Base-by-base conservation (phyloP, 768 basidiomycete genomes). In the Hygrophorus pudorinus region DNA sequence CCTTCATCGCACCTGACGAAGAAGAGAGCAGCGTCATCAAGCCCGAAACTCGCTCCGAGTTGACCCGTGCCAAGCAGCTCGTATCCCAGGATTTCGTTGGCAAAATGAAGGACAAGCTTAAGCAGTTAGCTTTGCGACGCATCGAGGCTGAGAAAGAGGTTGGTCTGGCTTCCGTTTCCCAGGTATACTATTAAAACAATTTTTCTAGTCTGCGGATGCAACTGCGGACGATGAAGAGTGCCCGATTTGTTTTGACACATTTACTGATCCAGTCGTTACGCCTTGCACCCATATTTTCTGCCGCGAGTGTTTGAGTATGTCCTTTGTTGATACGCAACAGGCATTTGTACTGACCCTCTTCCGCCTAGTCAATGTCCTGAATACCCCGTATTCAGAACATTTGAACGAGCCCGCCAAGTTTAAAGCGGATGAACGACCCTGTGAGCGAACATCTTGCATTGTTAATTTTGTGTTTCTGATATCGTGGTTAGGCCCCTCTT, bases 401-500 rank as follows among this genome's bases (percentile, higher is more conserved):
- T n/a, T n/a, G n/a, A n/a, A n/a, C n/a, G n/a, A n/a, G n/a, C n/a
- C n/a, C n/a, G n/a, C n/a, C n/a, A n/a, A n/a, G n/a, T n/a, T n/a
- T n/a, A n/a, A n/a, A n/a, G n/a, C n/a, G n/a, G n/a, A n/a, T n/a
- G n/a, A n/a, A n/a, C n/a, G n/a, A n/a, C n/a, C n/a, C n/a, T n/a
- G n/a, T n/a, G n/a, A n/a, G n/a, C n/a, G n/a, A n/a, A n/a, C n/a
- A n/a, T n/a, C n/a, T n/a, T n/a, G n/a, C n/a, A n/a, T n/a, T n/a
- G n/a, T n/a, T n/a, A n/a, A n/a, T n/a, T n/a, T n/a, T n/a, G n/a
- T n/a, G n/a, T n/a, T n/a, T n/a, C n/a, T n/a, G n/a, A n/a, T n/a
- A n/a, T n/a, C n/a, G n/a, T n/a, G n/a, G n/a, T n/a, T n/a, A 70
- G 78, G 79, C 51, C 81, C 81, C n/a, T 58, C 70, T 35, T 88